These are phyloP conservation scores for Marsdenia floribunda DNA, from an alignment of 257 asterid species.

Conservation along the genomic window DNA sequence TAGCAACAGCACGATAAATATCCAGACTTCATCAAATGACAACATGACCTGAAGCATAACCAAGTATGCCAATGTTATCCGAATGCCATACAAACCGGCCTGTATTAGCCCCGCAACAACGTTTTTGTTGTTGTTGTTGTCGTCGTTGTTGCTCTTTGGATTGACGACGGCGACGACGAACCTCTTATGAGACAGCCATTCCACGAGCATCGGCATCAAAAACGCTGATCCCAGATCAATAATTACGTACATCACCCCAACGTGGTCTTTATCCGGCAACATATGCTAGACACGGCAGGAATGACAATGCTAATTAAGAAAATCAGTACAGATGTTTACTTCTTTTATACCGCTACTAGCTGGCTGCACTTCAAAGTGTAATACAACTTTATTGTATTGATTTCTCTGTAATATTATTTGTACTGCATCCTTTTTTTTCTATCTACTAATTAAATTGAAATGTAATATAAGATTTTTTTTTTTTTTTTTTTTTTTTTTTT, in stretches of 20 bases:
- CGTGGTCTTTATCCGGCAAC: conserved; percentile 36
- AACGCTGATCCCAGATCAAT: conserved; percentile 48
- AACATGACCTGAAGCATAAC: conserved; percentile 84
- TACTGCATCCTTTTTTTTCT: too few species aligned
- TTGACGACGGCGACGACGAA: conserved; percentile 11
- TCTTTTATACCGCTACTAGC: too few species aligned
- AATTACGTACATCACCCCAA: conserved; percentile 29
- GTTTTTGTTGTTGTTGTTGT: background rate
- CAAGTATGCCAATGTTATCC: conserved; percentile 39
- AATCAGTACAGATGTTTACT: too few species aligned
- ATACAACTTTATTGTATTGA: too few species aligned
- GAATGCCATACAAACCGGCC: conserved; percentile 10
- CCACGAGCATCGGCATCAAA: conserved; percentile 37
- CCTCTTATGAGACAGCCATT: conserved; percentile 51
- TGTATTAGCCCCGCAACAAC: background rate
- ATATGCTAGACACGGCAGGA: too few species aligned
- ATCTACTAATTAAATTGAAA: too few species aligned
- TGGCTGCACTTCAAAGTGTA: too few species aligned
- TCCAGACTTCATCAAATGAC: conserved; percentile 48
- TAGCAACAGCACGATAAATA: conserved; percentile 48
- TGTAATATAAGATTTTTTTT: too few species aligned
- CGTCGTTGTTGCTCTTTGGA: too few species aligned
- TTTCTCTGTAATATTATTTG: too few species aligned
- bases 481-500: too few species aligned
- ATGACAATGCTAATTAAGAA: too few species aligned